These are phyloP conservation scores for Phyllosticta ampelicida DNA, from an alignment of 2,329 filamentous ascomycete species.

Conservation along the genomic window DNA sequence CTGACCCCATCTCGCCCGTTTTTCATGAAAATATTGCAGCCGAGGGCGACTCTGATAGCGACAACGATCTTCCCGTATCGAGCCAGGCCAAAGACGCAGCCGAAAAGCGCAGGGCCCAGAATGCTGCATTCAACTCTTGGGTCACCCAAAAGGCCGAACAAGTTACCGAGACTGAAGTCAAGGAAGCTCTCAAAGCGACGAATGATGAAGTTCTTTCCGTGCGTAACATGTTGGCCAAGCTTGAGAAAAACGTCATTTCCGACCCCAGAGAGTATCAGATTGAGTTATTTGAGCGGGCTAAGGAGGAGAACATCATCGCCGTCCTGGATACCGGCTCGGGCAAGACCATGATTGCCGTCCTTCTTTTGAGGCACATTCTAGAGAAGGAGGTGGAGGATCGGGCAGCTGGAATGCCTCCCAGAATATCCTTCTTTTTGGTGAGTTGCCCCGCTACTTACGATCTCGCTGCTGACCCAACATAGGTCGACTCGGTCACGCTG, in stretches of 20 bases:
- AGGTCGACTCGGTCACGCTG: constrained; percentile 78
- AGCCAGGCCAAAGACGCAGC: constrained; percentile 19
- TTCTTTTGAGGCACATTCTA: constrained; percentile 67
- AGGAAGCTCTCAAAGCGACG: constrained; percentile 14
- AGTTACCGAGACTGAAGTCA: constrained; percentile 30
- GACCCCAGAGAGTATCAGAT: constrained; percentile 83
- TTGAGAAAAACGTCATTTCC: constrained; percentile 51
- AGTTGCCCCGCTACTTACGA: not conserved
- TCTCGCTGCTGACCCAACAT: not conserved
- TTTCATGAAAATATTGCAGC: constrained; percentile 2
- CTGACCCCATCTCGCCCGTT: not conserved
- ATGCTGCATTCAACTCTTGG: constrained; percentile 32
- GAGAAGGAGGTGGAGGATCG: constrained; percentile 67
- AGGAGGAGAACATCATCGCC: constrained; percentile 75
- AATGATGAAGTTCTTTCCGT: constrained; percentile 43
- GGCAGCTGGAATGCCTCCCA: constrained; percentile 45
- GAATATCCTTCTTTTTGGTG: constrained; percentile 76
- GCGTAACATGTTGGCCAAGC: constrained; percentile 41
- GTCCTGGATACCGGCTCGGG: constrained; percentile 93
- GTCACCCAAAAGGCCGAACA: constrained; percentile 33
- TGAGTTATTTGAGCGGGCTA: constrained; percentile 83
- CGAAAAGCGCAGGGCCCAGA: constrained; percentile 32
- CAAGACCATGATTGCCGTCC: constrained; percentile 89
- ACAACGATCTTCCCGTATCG: constrained; percentile 11
- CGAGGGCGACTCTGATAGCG: constrained; percentile 18